A percentile compares a stretch with the other conserved stretches of the same genome.
These are phyloP conservation scores for Ustilago sp. DNA, from an alignment of 1,284 basidiomycete species.

Conservation along the genomic window DNA sequence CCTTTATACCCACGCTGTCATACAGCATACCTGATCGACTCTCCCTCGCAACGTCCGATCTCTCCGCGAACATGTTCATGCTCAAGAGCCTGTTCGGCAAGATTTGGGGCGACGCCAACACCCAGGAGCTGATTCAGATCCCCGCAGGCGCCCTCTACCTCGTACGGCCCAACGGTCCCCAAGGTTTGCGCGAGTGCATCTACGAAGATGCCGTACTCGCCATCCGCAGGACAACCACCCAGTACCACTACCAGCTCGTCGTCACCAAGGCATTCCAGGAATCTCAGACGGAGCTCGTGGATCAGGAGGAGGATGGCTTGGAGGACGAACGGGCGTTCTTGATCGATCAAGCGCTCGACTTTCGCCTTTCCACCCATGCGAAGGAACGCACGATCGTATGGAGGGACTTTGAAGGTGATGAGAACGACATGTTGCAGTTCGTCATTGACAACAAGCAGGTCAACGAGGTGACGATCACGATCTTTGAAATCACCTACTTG, in stretches of 20 bases:
- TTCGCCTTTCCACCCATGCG: conserved; percentile 73
- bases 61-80: conserved; percentile 76
- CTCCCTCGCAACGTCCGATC: background rate
- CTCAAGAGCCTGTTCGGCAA: conserved; percentile 86
- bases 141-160: conserved; percentile 91
- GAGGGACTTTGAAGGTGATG: conserved; percentile 78
- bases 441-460: conserved; percentile 75
- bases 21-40: background rate
- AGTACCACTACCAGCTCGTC: conserved; percentile 93
- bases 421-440: conserved; percentile 82
- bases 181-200: conserved; percentile 96
- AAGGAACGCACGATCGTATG: conserved; percentile 61
- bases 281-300: conserved; percentile 90
- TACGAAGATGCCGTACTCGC: conserved; percentile 96
- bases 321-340: conserved; percentile 85
- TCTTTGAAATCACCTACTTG: conserved; percentile 92
- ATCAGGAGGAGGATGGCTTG: conserved; percentile 92
- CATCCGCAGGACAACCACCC: conserved; percentile 83
- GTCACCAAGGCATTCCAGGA: conserved; percentile 94
- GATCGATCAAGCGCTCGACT: conserved; percentile 84
- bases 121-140: conserved; percentile 82
- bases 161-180: conserved; percentile 87
- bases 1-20: background rate
- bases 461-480: conserved; percentile 83
- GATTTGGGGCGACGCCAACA: conserved; percentile 78